Conservation (phyloP, 139 green algal species). For the Picochlorum sp. region DNA sequence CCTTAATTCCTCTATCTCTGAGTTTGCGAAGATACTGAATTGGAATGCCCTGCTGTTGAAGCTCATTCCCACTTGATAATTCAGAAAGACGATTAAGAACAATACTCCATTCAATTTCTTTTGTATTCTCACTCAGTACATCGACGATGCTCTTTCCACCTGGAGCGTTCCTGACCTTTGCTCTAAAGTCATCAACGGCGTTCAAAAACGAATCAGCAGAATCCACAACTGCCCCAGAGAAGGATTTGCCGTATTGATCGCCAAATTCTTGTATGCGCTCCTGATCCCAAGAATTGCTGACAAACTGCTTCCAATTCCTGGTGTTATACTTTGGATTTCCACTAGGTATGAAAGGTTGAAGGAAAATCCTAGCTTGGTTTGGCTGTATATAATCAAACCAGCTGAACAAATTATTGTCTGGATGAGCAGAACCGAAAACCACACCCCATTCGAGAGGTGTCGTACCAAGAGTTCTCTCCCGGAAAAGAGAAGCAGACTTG, state of each 20-base stretch:
- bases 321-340: background rate
- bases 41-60: background rate
- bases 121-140: background rate
- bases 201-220: background rate
- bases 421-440: background rate
- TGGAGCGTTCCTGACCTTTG: background rate
- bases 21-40: background rate
- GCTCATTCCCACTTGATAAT: background rate
- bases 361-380: background rate
- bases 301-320: background rate
- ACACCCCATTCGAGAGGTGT: background rate
- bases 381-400: background rate
- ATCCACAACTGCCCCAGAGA: background rate
- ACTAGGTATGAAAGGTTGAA: background rate
- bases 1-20: background rate
- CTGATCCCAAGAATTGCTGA: background rate
- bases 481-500: too few species aligned
- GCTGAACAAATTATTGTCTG: background rate
- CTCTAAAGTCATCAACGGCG: background rate
- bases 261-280: background rate
- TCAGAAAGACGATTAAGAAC: background rate
- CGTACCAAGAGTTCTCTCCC: too few species aligned
- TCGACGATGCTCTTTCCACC: background rate
- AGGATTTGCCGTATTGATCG: background rate
- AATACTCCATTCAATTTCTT: background rate